Conservation (phyloP, 495 filamentous ascomycete genomes). For the Xylaria grammica region DNA sequence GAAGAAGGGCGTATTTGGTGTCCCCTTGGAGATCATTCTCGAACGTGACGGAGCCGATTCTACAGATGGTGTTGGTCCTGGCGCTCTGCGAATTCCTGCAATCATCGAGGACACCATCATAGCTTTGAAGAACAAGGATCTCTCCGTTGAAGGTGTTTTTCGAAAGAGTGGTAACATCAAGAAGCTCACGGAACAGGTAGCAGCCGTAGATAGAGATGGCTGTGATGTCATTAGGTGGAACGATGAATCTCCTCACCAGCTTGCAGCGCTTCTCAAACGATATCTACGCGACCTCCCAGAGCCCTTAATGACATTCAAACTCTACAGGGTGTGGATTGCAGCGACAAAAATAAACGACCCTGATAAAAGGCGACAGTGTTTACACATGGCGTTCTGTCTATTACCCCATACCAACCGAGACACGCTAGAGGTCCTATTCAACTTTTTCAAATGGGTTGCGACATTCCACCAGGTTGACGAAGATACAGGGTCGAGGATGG, state of each 20-base stretch:
- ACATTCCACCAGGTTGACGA: slow-evolving; percentile 98
- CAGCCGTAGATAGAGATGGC: slow-evolving; percentile 80
- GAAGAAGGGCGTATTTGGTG: slow-evolving; percentile 94
- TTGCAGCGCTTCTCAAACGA: slow-evolving; percentile 93
- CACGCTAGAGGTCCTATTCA: slow-evolving; percentile 91
- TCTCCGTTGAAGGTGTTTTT: slow-evolving; percentile 98
- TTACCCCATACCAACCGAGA: slow-evolving; percentile 93
- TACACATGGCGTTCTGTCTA: slow-evolving; percentile 92
- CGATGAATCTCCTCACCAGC: slow-evolving; percentile 86
- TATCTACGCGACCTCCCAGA: slow-evolving; percentile 96
- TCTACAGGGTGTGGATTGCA: slow-evolving; percentile 87
- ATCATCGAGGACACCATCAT: slow-evolving; percentile 90
- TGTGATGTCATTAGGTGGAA: slow-evolving; percentile 80
- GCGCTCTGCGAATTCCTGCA: slow-evolving; percentile 82
- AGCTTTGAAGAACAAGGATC: slow-evolving; percentile 97
- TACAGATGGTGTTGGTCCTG: slow-evolving; percentile 92
- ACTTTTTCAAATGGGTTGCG: slow-evolving; percentile 96
- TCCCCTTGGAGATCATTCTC: slow-evolving; percentile 81
- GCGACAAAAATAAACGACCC: slow-evolving; percentile 88
- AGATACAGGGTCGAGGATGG: slow-evolving; percentile 93
- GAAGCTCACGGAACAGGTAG: slow-evolving; percentile 80
- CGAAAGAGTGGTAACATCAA: slow-evolving; percentile 98
- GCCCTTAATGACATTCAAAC: slow-evolving; percentile 91
- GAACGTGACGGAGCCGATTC: slow-evolving; percentile 95
- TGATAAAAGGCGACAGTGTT: slow-evolving; percentile 78